Evolutionary conservation across 2,329 filamentous ascomycete genomes (phyloP).

Genomic region (Penicillium olsonii): DNA sequence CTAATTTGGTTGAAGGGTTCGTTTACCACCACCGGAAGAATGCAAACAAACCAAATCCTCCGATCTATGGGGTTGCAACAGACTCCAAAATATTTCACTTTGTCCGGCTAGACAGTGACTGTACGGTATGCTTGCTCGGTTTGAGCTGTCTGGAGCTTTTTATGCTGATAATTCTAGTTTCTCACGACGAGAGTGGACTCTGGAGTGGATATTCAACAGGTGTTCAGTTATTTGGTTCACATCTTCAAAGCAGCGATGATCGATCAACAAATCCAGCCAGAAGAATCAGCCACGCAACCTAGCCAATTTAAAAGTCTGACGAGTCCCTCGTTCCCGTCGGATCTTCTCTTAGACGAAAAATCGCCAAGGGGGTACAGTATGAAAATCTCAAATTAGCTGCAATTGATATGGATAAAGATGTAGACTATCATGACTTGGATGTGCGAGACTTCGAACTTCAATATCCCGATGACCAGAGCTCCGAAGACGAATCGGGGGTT

Average conservation of each 20-base stretch:
- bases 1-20: constrained; percentile 4
- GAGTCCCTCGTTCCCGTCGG: neutral
- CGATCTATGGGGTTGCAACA: constrained; percentile 3
- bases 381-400: neutral
- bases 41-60: constrained; percentile 1
- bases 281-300: neutral
- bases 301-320: neutral
- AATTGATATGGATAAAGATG: too few relatives aligned
- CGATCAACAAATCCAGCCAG: neutral
- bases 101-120: constrained; percentile 1
- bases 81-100: constrained; percentile 1
- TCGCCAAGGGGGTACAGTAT: neutral
- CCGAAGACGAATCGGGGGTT: too few relatives aligned
- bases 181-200: constrained; percentile 1
- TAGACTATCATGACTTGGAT: constrained; percentile 1
- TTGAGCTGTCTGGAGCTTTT: too few relatives aligned
- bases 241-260: neutral
- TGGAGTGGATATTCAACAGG: neutral
- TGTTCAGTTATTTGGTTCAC: constrained; percentile 2
- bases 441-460: too few relatives aligned
- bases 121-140: neutral
- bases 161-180: constrained; percentile 2
- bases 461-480: too few relatives aligned
- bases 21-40: constrained; percentile 2
- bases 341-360: neutral